Evolutionary conservation across 352 stramenopile species (phyloP).

Genomic region (Albugo laibachii): DNA sequence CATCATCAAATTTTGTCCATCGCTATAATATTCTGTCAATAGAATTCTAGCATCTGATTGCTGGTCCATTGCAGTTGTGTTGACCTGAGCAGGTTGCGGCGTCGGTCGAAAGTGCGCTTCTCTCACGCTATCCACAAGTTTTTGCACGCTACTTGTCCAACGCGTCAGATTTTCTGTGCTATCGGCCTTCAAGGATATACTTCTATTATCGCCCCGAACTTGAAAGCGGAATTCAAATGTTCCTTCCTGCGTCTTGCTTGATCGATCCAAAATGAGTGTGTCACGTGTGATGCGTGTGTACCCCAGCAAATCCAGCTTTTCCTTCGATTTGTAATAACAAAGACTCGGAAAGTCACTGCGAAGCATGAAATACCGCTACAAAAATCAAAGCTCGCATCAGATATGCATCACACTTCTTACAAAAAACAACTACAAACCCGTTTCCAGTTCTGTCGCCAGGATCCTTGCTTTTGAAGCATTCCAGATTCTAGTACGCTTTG

Average conservation of each 20-base stretch:
- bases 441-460: conserved; percentile 77
- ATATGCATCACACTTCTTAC: not conserved
- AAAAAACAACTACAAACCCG: conserved; percentile 12
- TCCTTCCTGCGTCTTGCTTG: conserved; percentile 11
- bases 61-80: too few relatives aligned
- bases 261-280: conserved; percentile 55
- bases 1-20: too few relatives aligned
- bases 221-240: conserved; percentile 49
- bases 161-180: conserved; percentile 32
- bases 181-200: conserved; percentile 44
- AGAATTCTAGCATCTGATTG: too few relatives aligned
- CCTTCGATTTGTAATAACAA: conserved; percentile 67
- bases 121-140: conserved; percentile 37
- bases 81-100: too few relatives aligned
- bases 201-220: conserved; percentile 28
- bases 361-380: conserved; percentile 56
- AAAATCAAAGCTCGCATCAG: not conserved
- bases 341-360: conserved; percentile 49
- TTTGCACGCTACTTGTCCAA: conserved; percentile 54
- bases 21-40: too few relatives aligned
- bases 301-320: conserved; percentile 60
- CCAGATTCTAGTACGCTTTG: too few relatives aligned
- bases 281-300: conserved; percentile 45
- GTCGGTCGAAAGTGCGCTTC: conserved; percentile 33
- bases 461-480: conserved; percentile 44